phyloP scores from a whole-genome alignment of 345 rosid species.

The Eucalyptus erythrocorys region DNA sequence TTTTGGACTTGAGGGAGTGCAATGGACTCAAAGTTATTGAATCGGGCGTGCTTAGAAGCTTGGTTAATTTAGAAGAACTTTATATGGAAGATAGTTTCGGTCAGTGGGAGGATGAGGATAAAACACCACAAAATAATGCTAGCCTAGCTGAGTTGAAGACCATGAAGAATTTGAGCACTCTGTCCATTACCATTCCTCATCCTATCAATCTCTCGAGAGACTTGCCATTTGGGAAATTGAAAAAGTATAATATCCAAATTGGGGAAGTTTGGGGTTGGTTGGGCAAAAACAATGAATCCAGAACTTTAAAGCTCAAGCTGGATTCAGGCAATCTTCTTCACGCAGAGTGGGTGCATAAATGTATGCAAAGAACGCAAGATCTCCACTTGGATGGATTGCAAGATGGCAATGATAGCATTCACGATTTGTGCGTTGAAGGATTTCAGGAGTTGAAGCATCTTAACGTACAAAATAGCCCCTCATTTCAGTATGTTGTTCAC shows the following conservation, averaged over 20 bases:
- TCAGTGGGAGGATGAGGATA: constrained; percentile 1
- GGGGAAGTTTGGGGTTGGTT: background rate
- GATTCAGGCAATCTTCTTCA: background rate
- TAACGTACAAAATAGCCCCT: background rate
- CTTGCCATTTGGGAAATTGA: background rate
- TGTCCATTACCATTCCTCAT: background rate
- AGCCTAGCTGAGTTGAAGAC: constrained; percentile 5
- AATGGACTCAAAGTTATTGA: background rate
- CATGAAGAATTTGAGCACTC: background rate
- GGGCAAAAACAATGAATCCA: background rate
- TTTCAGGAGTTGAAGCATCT: constrained; percentile 5
- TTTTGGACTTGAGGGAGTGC: background rate
- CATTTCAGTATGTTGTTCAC: background rate
- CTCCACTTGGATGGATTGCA: background rate
- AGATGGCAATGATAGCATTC: background rate
- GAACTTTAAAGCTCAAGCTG: background rate
- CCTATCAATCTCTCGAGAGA: background rate
- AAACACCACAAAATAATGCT: background rate
- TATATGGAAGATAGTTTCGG: background rate
- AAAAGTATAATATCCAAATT: background rate
- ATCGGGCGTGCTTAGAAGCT: background rate
- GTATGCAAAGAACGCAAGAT: background rate
- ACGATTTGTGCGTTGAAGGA: background rate
- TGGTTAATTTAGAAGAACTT: constrained; percentile 12
- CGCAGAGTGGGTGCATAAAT: background rate